Evolutionary conservation across 768 basidiomycete species (phyloP).

Genomic region (Phlegmacium glaucopus): DNA sequence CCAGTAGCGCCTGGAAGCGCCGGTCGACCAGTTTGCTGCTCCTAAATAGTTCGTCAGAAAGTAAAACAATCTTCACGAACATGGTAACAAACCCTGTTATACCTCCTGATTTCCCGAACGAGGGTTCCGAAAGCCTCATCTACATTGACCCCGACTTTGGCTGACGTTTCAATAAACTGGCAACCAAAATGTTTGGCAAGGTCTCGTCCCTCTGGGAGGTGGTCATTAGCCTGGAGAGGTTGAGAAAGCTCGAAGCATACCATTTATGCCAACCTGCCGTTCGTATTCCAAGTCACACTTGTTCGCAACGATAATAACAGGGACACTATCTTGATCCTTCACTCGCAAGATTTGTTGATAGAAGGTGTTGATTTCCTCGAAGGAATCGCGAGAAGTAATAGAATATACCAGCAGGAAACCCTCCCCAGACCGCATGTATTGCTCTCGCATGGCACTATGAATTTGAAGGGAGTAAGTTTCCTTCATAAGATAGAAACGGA

Average conservation of each 20-base stretch:
- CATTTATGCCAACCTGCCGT: constrained; percentile 93
- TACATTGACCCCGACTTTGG: constrained; percentile 94
- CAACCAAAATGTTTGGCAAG: constrained; percentile 93
- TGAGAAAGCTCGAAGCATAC: constrained; percentile 37
- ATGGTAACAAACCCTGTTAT: constrained; percentile 70
- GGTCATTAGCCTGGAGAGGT: not conserved
- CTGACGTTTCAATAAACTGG: constrained; percentile 95
- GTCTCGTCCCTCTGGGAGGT: constrained; percentile 84
- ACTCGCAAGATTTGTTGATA: constrained; percentile 95
- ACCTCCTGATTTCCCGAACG: constrained; percentile 90
- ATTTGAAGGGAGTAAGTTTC: no score
- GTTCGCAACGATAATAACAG: constrained; percentile 94
- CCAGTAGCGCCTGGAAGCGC: constrained; percentile 49
- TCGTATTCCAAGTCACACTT: constrained; percentile 96
- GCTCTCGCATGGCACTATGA: constrained; percentile 92
- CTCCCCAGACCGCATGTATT: constrained; percentile 98
- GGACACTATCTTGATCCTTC: constrained; percentile 94
- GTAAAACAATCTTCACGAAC: not conserved
- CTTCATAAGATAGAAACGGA: constrained; percentile 7
- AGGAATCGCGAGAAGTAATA: constrained; percentile 96
- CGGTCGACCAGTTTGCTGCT: constrained; percentile 77
- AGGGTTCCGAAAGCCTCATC: constrained; percentile 94
- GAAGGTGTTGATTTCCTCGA: constrained; percentile 95
- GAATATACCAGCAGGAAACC: constrained; percentile 98
- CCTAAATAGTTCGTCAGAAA: constrained; percentile 33